phyloP scores from a whole-genome alignment of 2,329 filamentous ascomycete species.

The Trichophyton rubrum region DNA sequence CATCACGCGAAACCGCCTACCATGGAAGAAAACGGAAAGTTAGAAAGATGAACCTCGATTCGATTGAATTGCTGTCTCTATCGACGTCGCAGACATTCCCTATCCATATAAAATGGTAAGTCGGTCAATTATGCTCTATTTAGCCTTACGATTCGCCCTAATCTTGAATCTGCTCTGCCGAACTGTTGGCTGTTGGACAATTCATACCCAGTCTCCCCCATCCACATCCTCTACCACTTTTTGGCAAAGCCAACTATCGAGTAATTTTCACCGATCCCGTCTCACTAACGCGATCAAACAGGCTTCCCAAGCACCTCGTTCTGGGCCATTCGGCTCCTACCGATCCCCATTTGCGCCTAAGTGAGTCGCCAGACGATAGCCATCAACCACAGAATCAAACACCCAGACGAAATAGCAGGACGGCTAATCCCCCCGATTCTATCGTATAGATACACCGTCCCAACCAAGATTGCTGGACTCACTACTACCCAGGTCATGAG shows the following conservation, averaged over 20 bases:
- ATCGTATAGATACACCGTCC: constrained; percentile 37
- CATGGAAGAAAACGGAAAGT: constrained; percentile 4
- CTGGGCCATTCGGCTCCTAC: constrained; percentile 27
- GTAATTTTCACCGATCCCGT: background rate
- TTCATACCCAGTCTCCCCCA: background rate
- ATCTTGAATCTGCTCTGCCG: background rate
- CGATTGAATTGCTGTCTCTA: constrained; percentile 1
- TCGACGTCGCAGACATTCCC: background rate
- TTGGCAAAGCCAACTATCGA: background rate
- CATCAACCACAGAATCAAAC: too few species aligned
- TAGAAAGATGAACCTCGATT: background rate
- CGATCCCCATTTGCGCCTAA: constrained; percentile 46
- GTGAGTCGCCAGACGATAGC: constrained; percentile 28
- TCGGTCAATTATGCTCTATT: background rate
- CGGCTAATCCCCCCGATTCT: background rate
- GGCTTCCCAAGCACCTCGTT: background rate
- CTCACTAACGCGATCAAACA: background rate
- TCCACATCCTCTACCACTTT: background rate
- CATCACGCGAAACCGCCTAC: background rate
- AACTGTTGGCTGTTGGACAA: background rate
- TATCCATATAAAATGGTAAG: constrained; percentile 2
- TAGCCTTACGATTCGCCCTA: too few species aligned
- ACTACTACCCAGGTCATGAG: constrained; percentile 30
- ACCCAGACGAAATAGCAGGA: background rate
- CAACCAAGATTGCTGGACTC: constrained; percentile 39